Base-by-base conservation (phyloP, 106 monocot species). In the Platanthera guangdongensis region DNA sequence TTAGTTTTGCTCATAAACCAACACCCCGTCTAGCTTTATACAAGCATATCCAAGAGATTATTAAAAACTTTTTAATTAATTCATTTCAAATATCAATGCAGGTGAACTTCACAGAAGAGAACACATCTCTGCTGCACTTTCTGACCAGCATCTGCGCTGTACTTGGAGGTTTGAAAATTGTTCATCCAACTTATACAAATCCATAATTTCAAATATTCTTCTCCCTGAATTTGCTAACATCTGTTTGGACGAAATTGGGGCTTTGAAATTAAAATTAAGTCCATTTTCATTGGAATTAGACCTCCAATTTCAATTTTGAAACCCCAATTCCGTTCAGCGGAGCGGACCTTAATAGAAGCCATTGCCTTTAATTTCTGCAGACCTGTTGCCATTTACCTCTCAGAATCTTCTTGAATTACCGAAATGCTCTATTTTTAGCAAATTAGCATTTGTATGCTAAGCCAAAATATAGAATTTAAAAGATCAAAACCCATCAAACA, bases 101-200 rank as follows among this genome's bases (percentile, higher is more conserved):
- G 95, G 95, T 96, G 78, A 79, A 83, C 46, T 96, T 93, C 51
- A 96, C 92, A 4, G 95, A 96, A 84, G 92, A 90, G 81, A 92
- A 93, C 71, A 82, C 60, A 54, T 90, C 95, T 50, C 72, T 96
- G 14, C 82, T 96, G 80, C 95, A 96, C 89, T 90, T 90, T 81
- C 25, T 96, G 51, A 96, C 95, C 55, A 85, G 93, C 60, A 72
- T 96, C 13, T 96, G 95, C 76, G 95, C 95, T 5, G 93, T 96
- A 65, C 57, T 96, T 57, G 95, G 95, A 96, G 95, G 95, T 96
- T 70, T 51, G 72, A 21, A 3, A 47, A 51, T 63, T 28, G 48
- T 21, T 46, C 50, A 70, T 70, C 11, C 9, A 1, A 39, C 25
- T 19, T 32, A 32, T 32, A 65, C 28, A 30, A 32, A 65, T 65